Percentiles rank a stretch among this genome's conserved stretches.
Conservation (phyloP, 2,329 filamentous ascomycete genomes). For the Sclerotiophoma versabilis region DNA sequence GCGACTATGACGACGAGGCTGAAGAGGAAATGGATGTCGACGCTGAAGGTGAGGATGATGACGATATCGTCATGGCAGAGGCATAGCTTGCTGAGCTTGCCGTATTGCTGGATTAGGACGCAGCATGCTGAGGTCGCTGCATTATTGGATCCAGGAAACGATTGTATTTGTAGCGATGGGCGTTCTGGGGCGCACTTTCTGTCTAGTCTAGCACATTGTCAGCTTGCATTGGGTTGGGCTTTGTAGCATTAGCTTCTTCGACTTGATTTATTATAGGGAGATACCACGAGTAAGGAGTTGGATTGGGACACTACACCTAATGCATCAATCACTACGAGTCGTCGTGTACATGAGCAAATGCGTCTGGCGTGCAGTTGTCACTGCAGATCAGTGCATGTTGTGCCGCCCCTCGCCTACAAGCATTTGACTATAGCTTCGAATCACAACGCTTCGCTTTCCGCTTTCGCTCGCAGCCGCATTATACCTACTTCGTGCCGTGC, state of each 20-base stretch:
- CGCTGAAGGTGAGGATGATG: conserved; percentile 37
- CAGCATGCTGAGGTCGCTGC: neutral
- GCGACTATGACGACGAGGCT: conserved; percentile 30
- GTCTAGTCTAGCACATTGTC: neutral
- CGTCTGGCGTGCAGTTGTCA: neutral
- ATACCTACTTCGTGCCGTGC: neutral
- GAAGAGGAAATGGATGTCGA: conserved; percentile 31
- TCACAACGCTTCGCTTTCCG: neutral
- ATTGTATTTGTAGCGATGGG: conserved; percentile 13
- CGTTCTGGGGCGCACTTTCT: conserved; percentile 2
- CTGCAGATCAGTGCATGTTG: neutral
- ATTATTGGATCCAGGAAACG: neutral
- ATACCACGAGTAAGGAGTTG: conserved; percentile 27
- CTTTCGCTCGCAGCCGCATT: neutral
- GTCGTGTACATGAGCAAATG: neutral
- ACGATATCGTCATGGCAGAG: conserved; percentile 40
- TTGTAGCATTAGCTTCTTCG: conserved; percentile 17
- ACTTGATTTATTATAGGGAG: conserved; percentile 23
- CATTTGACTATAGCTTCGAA: neutral
- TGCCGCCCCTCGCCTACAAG: neutral
- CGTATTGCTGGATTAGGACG: neutral
- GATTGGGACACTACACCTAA: conserved; percentile 5
- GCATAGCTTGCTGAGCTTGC: conserved; percentile 10
- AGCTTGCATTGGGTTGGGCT: neutral
- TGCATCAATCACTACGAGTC: conserved; percentile 2